Evolutionary conservation across 192 early-diverging fungal species (phyloP).

Genomic region (Umbelopsis isabellina): DNA sequence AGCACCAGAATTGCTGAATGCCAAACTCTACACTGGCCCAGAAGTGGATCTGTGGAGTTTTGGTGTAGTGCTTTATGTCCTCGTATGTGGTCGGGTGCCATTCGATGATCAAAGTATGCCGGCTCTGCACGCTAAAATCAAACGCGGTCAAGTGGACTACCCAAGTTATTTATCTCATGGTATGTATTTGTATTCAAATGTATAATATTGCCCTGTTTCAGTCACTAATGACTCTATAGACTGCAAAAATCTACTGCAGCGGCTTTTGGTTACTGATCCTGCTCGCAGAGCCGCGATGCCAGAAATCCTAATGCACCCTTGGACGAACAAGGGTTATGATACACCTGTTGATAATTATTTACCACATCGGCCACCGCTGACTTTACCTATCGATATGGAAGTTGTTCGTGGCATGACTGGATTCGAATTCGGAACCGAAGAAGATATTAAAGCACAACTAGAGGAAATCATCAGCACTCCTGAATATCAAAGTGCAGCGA

Average conservation of each 20-base stretch:
- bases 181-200: conserved; percentile 61
- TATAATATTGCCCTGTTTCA: conserved; percentile 41
- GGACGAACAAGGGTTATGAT: conserved; percentile 77
- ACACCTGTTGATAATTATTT: conserved; percentile 67
- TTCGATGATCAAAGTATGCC: conserved; percentile 87
- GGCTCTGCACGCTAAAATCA: conserved; percentile 86
- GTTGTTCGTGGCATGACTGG: conserved; percentile 73
- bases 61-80: conserved; percentile 84
- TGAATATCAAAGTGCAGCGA: conserved; percentile 47
- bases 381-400: conserved; percentile 57
- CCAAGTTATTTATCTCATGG: conserved; percentile 70
- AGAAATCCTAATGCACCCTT: conserved; percentile 72
- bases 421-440: conserved; percentile 76
- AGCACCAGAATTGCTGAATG: conserved; percentile 84
- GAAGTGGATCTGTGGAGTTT: conserved; percentile 91
- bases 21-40: conserved; percentile 79
- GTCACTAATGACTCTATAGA: conserved; percentile 35
- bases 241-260: conserved; percentile 65
- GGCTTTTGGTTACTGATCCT: conserved; percentile 76
- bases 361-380: conserved; percentile 59
- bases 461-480: conserved; percentile 50
- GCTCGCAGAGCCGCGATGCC: conserved; percentile 66
- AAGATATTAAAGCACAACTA: conserved; percentile 56
- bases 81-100: conserved; percentile 83
- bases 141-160: conserved; percentile 78